A percentile compares a stretch with the other conserved stretches of the same genome.
Evolutionary conservation across 306 rosid species (phyloP).

Genomic region (Rosa lucieae): DNA sequence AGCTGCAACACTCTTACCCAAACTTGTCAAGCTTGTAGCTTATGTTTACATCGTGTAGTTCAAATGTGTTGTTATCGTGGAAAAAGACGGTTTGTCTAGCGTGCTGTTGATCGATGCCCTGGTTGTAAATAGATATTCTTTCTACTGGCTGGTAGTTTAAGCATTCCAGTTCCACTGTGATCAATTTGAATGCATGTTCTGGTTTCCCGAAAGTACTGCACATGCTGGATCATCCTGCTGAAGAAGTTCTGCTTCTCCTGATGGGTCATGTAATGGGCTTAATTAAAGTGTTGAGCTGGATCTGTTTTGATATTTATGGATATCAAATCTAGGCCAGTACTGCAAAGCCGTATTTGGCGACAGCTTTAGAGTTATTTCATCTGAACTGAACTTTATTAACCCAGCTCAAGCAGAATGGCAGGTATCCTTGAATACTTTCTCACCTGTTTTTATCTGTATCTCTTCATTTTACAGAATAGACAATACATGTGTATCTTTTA

Average conservation of each 20-base stretch:
- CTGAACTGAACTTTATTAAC: neutral
- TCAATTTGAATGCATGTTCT: conserved; percentile 7
- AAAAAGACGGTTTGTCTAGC: conserved; percentile 34
- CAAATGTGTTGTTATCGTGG: conserved; percentile 31
- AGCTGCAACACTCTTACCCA: conserved; percentile 27
- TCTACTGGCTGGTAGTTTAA: conserved; percentile 27
- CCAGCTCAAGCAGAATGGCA: neutral
- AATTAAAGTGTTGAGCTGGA: neutral
- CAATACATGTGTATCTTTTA: neutral
- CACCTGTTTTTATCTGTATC: neutral
- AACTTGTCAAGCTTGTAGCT: conserved; percentile 34
- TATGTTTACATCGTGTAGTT: conserved; percentile 24
- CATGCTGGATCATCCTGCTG: neutral
- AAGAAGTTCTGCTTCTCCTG: neutral
- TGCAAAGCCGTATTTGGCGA: neutral
- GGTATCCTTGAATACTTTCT: neutral
- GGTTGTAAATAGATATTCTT: conserved; percentile 68
- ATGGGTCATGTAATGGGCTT: conserved; percentile 7
- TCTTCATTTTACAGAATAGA: neutral
- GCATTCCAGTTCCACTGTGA: conserved; percentile 1
- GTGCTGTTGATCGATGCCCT: conserved; percentile 30
- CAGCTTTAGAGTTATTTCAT: neutral
- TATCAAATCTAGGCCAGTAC: neutral
- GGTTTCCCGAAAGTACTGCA: neutral
- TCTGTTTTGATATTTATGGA: conserved; percentile 1